A percentile compares a stretch with the other conserved stretches of the same genome.
These are phyloP conservation scores for Mrakia hoshinonis DNA, from an alignment of 768 basidiomycete species.

Conservation along the genomic window DNA sequence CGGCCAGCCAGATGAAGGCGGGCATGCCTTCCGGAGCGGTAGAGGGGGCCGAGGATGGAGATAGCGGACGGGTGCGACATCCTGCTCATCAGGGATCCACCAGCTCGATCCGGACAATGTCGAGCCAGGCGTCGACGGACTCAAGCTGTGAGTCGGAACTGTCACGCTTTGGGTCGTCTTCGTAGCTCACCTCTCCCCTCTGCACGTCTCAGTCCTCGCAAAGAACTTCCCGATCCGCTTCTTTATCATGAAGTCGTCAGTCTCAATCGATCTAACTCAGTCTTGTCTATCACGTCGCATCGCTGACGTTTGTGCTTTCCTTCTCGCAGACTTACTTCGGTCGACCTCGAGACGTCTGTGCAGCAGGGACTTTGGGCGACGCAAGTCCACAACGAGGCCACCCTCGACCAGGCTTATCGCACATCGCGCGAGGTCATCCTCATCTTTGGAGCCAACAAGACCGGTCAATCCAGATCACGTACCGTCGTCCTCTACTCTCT, in stretches of 20 bases:
- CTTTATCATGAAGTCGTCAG: conserved; percentile 52
- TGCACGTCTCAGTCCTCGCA: conserved; percentile 45
- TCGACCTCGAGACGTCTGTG: conserved; percentile 42
- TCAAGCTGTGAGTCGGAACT: conserved; percentile 50
- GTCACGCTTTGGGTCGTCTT: background rate
- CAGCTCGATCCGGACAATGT: conserved; percentile 44
- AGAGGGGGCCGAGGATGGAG: conserved; percentile 17
- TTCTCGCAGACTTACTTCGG: conserved; percentile 15
- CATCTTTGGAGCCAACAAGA: conserved; percentile 54
- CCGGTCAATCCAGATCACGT: background rate
- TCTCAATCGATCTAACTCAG: background rate
- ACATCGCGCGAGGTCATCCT: conserved; percentile 79
- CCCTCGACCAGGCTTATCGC: conserved; percentile 73
- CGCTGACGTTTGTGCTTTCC: background rate
- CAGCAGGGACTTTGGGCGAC: conserved; percentile 79
- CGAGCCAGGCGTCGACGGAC: conserved; percentile 66
- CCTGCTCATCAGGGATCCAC: conserved; percentile 41
- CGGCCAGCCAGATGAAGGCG: conserved; percentile 30
- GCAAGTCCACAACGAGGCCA: conserved; percentile 76
- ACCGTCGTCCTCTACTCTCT: background rate
- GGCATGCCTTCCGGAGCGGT: conserved; percentile 4
- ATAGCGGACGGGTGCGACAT: background rate
- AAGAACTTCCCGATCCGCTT: conserved; percentile 76
- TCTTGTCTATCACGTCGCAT: background rate
- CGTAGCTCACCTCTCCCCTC: background rate